Base-by-base conservation (phyloP, 805 yeast species). In the Metschnikowia kofuensis region DNA sequence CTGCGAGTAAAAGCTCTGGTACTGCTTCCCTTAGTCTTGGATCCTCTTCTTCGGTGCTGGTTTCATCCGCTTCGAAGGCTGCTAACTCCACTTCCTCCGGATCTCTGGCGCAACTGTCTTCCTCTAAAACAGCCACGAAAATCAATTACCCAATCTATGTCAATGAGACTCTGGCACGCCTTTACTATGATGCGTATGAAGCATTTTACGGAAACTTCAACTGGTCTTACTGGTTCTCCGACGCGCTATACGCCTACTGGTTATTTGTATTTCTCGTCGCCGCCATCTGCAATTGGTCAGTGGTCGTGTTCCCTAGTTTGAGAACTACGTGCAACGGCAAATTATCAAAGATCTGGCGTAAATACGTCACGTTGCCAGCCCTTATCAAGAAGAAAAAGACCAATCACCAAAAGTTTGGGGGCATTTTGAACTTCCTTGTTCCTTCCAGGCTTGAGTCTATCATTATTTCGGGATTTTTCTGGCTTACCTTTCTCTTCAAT, bases 301-400 rank as follows among this genome's bases (percentile, higher is more conserved):
- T 46, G 41, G 45, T 44, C 14, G 29, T 51, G 5, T 55, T 55
- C 43, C 60, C 60, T 1, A 36, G 46, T 8, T 28, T 49, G 32
- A 40, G 59, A 29, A 37, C 30, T 10, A 8, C 13, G 7, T 53
- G 45, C 45, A 53, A 57, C 7, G 69, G 62, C 48, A 61, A 65
- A 4, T 10, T 65, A 2, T 52, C 70, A 5, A 75, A 70, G 48
- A 48, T 61, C 50, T 55, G 73, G 48, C 62, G 79, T 50, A 64
- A 65, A 14, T 58, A 64, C 35, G 41, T 76, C 8, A 62, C 71
- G 0, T 54, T 72, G 9, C 80, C 82, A 12, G 75, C 81, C 0
- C 58, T 70, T 6, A 48, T 49, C 26, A 63, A 63, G 1, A 59
- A 49, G 40, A 51, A 59, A 15, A 70, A 65, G 47, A 65, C 72